phyloP scores from a whole-genome alignment of 148 eudicot genomes.

The Arbutus unedo region DNA sequence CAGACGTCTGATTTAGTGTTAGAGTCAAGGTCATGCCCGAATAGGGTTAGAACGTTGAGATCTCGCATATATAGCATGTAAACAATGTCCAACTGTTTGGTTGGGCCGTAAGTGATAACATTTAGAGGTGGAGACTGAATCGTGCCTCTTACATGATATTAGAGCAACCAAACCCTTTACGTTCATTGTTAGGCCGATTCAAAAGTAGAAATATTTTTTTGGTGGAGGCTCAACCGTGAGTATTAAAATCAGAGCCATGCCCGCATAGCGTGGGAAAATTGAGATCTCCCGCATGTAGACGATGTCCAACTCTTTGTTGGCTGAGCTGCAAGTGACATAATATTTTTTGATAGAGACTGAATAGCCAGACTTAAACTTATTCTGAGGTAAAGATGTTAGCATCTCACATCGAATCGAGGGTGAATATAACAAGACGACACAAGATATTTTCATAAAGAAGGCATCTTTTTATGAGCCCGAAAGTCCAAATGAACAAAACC shows the following conservation, averaged over 20 bases:
- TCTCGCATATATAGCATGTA: background rate
- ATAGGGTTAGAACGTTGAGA: background rate
- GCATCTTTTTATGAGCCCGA: background rate
- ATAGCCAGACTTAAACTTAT: background rate
- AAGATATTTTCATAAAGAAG: background rate
- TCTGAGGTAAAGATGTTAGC: background rate
- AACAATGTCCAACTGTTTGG: background rate
- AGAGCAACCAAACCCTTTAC: no score
- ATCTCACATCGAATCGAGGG: background rate
- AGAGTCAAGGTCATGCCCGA: no score
- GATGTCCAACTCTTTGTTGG: background rate
- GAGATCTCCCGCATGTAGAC: background rate
- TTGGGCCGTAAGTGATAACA: background rate
- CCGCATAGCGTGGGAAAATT: background rate
- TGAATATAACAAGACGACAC: background rate
- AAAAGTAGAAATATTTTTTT: no score
- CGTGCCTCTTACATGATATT: background rate
- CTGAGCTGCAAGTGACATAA: background rate
- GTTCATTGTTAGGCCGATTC: no score
- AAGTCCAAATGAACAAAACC: background rate
- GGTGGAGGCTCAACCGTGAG: background rate
- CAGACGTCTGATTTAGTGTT: background rate
- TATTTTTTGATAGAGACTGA: background rate
- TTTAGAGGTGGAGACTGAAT: background rate
- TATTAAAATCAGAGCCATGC: no score